phyloP scores from a whole-genome alignment of 2,329 filamentous ascomycete genomes.

The Zymoseptoria pseudotritici region DNA sequence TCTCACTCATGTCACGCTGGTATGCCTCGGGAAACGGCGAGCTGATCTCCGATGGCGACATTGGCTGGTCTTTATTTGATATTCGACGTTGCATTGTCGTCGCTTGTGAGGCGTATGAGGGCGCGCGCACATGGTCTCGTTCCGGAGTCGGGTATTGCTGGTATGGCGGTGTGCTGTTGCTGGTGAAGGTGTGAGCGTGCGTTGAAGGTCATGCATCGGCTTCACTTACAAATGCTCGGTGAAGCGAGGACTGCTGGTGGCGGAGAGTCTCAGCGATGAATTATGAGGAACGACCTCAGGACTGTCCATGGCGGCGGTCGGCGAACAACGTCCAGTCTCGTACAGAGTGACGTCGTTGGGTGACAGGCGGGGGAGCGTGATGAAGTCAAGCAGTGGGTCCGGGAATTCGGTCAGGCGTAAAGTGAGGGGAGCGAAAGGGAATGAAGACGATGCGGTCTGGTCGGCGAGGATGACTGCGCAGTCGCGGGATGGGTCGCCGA shows the following conservation, averaged over 20 bases:
- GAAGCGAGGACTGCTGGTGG: conserved; percentile 16
- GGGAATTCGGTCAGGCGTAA: neutral
- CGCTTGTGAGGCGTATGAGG: conserved; percentile 12
- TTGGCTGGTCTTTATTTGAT: conserved; percentile 18
- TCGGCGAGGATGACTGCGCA: neutral
- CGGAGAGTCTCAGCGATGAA: neutral
- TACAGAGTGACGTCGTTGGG: neutral
- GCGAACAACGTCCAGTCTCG: neutral
- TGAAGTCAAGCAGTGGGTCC: neutral
- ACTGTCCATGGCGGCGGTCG: neutral
- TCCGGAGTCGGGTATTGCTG: conserved; percentile 17
- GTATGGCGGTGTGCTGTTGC: conserved; percentile 22
- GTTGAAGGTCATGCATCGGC: neutral
- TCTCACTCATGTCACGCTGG: conserved; percentile 21
- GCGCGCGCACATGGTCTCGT: conserved; percentile 11
- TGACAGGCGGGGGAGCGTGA: neutral
- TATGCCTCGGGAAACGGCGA: conserved; percentile 24
- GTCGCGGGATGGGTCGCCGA: neutral
- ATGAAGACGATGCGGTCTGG: neutral
- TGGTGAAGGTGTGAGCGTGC: conserved; percentile 4
- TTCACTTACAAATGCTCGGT: conserved; percentile 23
- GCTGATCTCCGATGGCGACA: conserved; percentile 19
- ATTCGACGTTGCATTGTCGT: conserved; percentile 9
- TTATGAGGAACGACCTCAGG: neutral
- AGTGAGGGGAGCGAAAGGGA: neutral